Conservation (phyloP, 2,329 filamentous ascomycete genomes). For the Botryotinia narcissicola region DNA sequence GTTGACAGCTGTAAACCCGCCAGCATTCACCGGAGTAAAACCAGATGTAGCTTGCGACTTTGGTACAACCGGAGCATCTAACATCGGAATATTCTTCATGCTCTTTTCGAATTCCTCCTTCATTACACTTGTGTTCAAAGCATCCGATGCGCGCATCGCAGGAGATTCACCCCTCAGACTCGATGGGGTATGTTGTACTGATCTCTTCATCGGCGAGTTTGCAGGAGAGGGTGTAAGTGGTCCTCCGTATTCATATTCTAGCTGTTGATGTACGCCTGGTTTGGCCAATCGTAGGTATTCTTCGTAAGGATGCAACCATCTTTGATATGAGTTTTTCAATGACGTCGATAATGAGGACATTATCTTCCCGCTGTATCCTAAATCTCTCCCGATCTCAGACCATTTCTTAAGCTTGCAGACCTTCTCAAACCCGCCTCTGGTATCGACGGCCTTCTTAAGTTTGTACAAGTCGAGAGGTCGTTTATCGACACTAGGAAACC, state of each 20-base stretch:
- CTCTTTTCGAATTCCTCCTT: slow-evolving; percentile 41
- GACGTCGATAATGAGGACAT: slow-evolving; percentile 99
- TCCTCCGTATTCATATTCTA: slow-evolving; percentile 90
- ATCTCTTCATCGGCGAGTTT: slow-evolving; percentile 70
- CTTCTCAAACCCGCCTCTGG: slow-evolving; percentile 89
- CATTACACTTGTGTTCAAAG: slow-evolving; percentile 53
- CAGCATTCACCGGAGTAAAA: slow-evolving; percentile 45
- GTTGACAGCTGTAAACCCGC: slow-evolving; percentile 67
- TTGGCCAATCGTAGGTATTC: slow-evolving; percentile 89
- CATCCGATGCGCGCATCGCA: slow-evolving; percentile 55
- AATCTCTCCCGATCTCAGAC: slow-evolving; percentile 94
- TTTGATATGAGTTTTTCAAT: slow-evolving; percentile 95
- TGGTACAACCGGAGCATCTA: slow-evolving; percentile 35
- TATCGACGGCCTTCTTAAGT: slow-evolving; percentile 94
- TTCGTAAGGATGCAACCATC: slow-evolving; percentile 96
- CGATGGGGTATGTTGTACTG: slow-evolving; percentile 57
- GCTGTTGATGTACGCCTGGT: slow-evolving; percentile 91
- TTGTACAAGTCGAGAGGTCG: slow-evolving; percentile 93
- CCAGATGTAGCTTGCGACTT: slow-evolving; percentile 34
- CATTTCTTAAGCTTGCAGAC: slow-evolving; percentile 98
- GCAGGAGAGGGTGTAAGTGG: slow-evolving; percentile 78
- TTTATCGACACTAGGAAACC: slow-evolving; percentile 95
- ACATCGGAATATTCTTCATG: slow-evolving; percentile 39
- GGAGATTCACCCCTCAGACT: slow-evolving; percentile 65
- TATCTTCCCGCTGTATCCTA: slow-evolving; percentile 98